phyloP scores from a whole-genome alignment of 768 basidiomycete genomes.

The Lentinula aciculospora region DNA sequence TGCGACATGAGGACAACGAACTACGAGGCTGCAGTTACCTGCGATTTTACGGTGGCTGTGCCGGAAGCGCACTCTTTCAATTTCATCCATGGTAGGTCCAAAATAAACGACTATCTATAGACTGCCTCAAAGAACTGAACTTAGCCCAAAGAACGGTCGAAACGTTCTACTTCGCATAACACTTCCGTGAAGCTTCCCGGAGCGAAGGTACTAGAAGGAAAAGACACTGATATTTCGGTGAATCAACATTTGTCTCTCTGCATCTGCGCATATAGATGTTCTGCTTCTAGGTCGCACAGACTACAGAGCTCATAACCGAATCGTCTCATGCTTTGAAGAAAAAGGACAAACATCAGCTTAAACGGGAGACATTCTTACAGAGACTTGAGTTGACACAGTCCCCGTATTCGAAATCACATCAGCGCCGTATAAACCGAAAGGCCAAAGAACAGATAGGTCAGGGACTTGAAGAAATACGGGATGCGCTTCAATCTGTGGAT shows the following conservation, averaged over 20 bases:
- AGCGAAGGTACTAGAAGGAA: conserved; percentile 42
- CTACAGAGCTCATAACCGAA: conserved; percentile 12
- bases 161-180: conserved; percentile 40
- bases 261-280: conserved; percentile 36
- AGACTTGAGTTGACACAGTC: conserved; percentile 47
- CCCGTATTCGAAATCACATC: conserved; percentile 70
- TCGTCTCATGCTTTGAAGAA: conserved; percentile 35
- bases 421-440: conserved; percentile 64
- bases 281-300: conserved; percentile 5
- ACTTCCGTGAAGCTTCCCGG: conserved; percentile 40
- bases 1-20: no score
- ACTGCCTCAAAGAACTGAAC: background rate
- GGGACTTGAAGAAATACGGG: conserved; percentile 46
- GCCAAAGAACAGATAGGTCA: conserved; percentile 52
- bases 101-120: background rate
- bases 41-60: no score
- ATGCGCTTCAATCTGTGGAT: conserved; percentile 51
- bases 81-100: background rate
- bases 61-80: no score
- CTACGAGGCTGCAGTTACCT: background rate
- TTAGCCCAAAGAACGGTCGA: conserved; percentile 34
- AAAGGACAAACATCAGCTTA: conserved; percentile 62
- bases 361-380: conserved; percentile 64
- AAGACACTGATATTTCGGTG: conserved; percentile 24
- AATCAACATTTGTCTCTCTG: background rate